Evolutionary conservation across 169 alveolate genomes (phyloP), one percentile per base, ranked within the genome.

Genomic region (Perkinsus chesapeaki): DNA sequence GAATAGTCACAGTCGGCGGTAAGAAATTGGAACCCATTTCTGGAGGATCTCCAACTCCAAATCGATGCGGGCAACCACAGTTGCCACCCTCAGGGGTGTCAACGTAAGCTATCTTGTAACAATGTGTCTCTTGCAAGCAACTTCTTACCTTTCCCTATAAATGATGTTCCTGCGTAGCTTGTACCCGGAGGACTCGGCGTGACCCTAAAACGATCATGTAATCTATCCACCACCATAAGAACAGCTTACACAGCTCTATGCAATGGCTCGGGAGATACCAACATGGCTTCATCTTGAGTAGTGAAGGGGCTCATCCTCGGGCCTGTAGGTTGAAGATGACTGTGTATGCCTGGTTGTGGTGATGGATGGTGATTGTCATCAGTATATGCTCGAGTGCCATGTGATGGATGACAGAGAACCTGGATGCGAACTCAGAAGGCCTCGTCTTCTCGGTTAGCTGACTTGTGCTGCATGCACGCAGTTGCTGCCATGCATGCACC

Each of bases 251-350:
- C 82, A 60, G 82, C 82, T 60, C 82, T 60, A 60, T 60, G 82
- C 3, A 60, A 34, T 60, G 82, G 82, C 27, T 60, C 82, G 36
- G 82, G 82, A 60, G 82, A 60, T 27, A 60, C 27, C 7, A 60
- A 34, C 82, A 60, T 60, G 82, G 82, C 82, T 34, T 60, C 82
- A 23, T 60, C 82, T 34, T 34, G 12, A 9, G 82, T 60, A 1
- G 82, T 60, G 82, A 60, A 60, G 12, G 82, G 82, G 82, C 82
- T 60, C 82, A 60, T 60, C 82, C 82, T 60, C 31, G 82, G 82
- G 7, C 82, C 82, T 60, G 82, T 60, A 60, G 82, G 82, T 23
- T 60, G 82, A 9, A 60, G 82, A 16, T 23, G 82, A 34, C 82
- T 60, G 31, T 60, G 82, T 20, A 60, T 7, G 82, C 82, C 82